Evolutionary conservation across 768 basidiomycete genomes (phyloP).

Genomic region (Auricularia heimuer): DNA sequence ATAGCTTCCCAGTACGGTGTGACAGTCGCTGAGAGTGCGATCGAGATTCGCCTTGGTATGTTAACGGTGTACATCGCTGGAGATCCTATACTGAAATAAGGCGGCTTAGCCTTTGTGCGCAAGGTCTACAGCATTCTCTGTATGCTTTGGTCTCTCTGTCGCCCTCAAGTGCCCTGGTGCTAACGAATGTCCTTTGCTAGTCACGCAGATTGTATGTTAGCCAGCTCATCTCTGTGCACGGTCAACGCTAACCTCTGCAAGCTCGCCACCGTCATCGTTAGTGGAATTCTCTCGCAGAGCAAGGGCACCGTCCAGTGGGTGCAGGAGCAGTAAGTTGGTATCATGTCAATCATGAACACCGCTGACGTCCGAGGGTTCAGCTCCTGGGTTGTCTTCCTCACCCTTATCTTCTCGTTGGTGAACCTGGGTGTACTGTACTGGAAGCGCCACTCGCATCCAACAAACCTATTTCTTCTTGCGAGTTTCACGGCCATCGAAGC

Average conservation of each 20-base stretch:
- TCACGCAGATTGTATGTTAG: not conserved
- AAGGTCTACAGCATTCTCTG: conserved; percentile 89
- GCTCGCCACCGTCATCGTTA: conserved; percentile 73
- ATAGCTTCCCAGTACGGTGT: conserved; percentile 55
- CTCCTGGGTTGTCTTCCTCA: conserved; percentile 70
- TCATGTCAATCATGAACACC: too few relatives aligned
- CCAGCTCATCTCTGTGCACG: not conserved
- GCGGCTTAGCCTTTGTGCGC: conserved; percentile 50
- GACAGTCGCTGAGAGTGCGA: conserved; percentile 64
- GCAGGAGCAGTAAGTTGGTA: conserved; percentile 45
- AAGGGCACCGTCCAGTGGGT: conserved; percentile 57
- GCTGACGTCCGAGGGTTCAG: conserved; percentile 24
- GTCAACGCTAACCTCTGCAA: conserved; percentile 11
- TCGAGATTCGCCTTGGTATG: conserved; percentile 58
- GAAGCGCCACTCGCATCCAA: conserved; percentile 70
- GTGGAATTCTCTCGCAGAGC: conserved; percentile 60
- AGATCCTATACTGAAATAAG: conserved; percentile 13
- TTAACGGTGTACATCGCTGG: not conserved
- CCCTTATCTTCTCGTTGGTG: conserved; percentile 58
- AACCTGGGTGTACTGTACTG: conserved; percentile 55
- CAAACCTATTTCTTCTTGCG: conserved; percentile 76
- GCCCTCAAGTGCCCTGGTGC: not conserved
- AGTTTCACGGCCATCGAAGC: conserved; percentile 89
- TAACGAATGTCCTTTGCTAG: not conserved
- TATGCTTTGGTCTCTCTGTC: conserved; percentile 29